A percentile compares a stretch with the other conserved stretches of the same genome.
Conservation (phyloP, 306 rosid genomes). For the Neltuma alba region DNA sequence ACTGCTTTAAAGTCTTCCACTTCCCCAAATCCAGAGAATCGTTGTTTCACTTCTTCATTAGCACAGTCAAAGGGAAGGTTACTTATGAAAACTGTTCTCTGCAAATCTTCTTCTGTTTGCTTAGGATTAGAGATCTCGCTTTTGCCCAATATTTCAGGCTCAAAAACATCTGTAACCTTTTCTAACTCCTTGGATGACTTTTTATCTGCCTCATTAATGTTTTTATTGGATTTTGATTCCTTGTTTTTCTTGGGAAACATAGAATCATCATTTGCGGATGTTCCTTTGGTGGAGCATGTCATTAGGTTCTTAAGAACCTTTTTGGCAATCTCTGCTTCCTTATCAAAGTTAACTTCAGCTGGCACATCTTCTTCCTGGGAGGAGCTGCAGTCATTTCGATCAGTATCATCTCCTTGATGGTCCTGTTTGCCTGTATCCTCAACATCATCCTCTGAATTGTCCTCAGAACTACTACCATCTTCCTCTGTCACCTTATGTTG, state of each 20-base stretch:
- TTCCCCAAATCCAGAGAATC: conserved; percentile 88
- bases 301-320: conserved; percentile 76
- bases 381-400: conserved; percentile 40
- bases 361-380: conserved; percentile 46
- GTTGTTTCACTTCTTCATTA: conserved; percentile 77
- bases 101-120: conserved; percentile 62
- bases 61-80: conserved; percentile 85
- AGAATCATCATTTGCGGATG: conserved; percentile 44
- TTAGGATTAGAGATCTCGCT: conserved; percentile 43
- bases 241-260: conserved; percentile 39
- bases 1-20: conserved; percentile 82
- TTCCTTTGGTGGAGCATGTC: conserved; percentile 53
- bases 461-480: conserved; percentile 51
- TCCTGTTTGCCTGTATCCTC: conserved; percentile 35
- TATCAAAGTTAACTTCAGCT: conserved; percentile 68
- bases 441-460: conserved; percentile 51
- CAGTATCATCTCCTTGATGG: conserved; percentile 47
- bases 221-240: conserved; percentile 44
- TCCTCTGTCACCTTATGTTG: conserved; percentile 46
- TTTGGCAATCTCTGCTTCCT: conserved; percentile 84
- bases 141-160: conserved; percentile 48
- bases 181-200: conserved; percentile 50
- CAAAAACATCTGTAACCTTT: conserved; percentile 44
- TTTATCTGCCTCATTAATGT: conserved; percentile 38
- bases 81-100: conserved; percentile 74